Percentiles rank a stretch among this genome's conserved stretches.
phyloP scores from a whole-genome alignment of 345 rosid genomes.

The Arabis alpina region DNA sequence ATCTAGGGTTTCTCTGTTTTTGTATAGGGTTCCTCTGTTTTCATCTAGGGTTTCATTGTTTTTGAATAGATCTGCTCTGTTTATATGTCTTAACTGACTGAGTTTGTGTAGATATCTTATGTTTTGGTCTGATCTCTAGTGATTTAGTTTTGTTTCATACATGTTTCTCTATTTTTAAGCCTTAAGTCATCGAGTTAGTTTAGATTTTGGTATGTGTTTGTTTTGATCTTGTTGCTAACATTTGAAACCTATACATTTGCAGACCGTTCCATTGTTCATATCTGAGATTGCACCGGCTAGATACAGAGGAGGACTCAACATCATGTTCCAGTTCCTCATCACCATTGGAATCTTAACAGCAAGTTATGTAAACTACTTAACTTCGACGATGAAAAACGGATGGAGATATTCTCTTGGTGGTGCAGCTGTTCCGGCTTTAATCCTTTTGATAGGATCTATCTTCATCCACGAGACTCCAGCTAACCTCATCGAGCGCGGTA shows the following conservation, averaged over 20 bases:
- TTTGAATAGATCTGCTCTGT: background rate
- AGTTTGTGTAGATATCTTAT: background rate
- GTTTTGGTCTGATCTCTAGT: background rate
- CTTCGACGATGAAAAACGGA: slow-evolving; percentile 52
- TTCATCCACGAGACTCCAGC: slow-evolving; percentile 70
- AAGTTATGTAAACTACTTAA: slow-evolving; percentile 50
- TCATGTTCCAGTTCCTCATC: slow-evolving; percentile 70
- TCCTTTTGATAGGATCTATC: slow-evolving; percentile 62
- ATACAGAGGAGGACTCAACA: slow-evolving; percentile 68
- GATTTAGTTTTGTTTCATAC: background rate
- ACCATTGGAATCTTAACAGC: slow-evolving; percentile 70
- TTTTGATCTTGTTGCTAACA: background rate
- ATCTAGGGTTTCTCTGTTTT: background rate
- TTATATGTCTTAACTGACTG: background rate
- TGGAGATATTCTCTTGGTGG: slow-evolving; percentile 76
- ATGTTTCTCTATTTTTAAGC: background rate
- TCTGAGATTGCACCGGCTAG: slow-evolving; percentile 77
- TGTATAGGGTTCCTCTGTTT: background rate
- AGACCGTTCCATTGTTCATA: slow-evolving; percentile 81
- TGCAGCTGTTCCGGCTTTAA: slow-evolving; percentile 60
- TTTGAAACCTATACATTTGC: slow-evolving; percentile 26
- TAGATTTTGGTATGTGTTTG: background rate
- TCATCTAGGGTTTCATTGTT: background rate
- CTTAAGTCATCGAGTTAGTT: background rate
- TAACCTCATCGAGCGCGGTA: slow-evolving; percentile 64